These are phyloP conservation scores for Pseudozyma thailandica DNA, from an alignment of 1,284 basidiomycete genomes.

Conservation along the genomic window DNA sequence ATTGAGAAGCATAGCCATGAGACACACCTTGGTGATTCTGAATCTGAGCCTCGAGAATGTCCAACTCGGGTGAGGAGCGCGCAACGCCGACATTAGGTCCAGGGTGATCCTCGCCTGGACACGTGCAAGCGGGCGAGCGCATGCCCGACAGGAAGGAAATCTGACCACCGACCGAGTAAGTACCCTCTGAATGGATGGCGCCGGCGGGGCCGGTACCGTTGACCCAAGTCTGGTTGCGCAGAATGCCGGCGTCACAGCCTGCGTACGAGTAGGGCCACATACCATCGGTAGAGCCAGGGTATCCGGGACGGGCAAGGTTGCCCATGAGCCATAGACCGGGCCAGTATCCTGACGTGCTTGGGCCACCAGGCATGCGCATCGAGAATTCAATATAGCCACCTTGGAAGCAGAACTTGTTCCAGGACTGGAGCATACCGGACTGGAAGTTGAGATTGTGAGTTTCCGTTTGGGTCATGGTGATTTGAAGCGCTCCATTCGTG, in stretches of 20 bases:
- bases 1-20: slow-evolving; percentile 61
- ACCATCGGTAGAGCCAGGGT: slow-evolving; percentile 65
- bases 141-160: slow-evolving; percentile 46
- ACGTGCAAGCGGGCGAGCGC: slow-evolving; percentile 57
- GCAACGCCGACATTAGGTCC: slow-evolving; percentile 64
- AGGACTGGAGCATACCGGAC: slow-evolving; percentile 63
- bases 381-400: slow-evolving; percentile 65
- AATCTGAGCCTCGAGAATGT: slow-evolving; percentile 70
- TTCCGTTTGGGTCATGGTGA: slow-evolving; percentile 50
- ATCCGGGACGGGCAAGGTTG: slow-evolving; percentile 65
- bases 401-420: slow-evolving; percentile 67
- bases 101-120: slow-evolving; percentile 60
- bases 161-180: slow-evolving; percentile 26
- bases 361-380: slow-evolving; percentile 54
- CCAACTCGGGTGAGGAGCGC: slow-evolving; percentile 67
- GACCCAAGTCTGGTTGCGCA: slow-evolving; percentile 56
- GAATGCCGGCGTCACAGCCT: slow-evolving; percentile 65
- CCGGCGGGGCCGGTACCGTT: slow-evolving; percentile 54
- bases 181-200: slow-evolving; percentile 45
- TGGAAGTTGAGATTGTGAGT: slow-evolving; percentile 62
- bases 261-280: slow-evolving; percentile 69
- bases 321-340: slow-evolving; percentile 68
- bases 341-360: slow-evolving; percentile 70
- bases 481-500: slow-evolving; percentile 46
- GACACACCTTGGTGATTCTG: slow-evolving; percentile 68